These are phyloP conservation scores for Trichoderma guizhouense DNA, from an alignment of 2,329 filamentous ascomycete species.

Conservation along the genomic window DNA sequence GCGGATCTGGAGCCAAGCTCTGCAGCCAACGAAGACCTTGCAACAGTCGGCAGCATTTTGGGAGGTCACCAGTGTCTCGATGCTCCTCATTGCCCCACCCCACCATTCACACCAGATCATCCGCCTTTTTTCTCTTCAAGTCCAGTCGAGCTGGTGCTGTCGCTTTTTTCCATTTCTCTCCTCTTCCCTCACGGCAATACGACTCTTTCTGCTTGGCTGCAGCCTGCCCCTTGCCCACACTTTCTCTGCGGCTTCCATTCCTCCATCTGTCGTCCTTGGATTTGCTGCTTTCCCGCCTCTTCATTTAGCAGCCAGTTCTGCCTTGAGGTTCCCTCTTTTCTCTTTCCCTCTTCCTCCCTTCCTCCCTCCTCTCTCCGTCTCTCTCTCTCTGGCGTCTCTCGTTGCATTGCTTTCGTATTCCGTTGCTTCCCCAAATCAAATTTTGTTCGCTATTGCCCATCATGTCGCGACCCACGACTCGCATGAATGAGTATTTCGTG, in stretches of 20 bases:
- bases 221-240: conserved; percentile 11
- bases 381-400: conserved; percentile 22
- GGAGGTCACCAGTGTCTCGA: conserved; percentile 16
- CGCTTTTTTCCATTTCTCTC: background rate
- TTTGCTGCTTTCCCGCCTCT: conserved; percentile 2
- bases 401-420: conserved; percentile 19
- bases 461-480: conserved; percentile 33
- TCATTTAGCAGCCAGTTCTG: conserved; percentile 11
- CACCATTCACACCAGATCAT: conserved; percentile 17
- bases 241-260: conserved; percentile 1
- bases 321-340: conserved; percentile 4
- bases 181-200: conserved; percentile 2
- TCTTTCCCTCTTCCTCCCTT: background rate
- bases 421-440: conserved; percentile 4
- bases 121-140: conserved; percentile 13
- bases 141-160: conserved; percentile 2
- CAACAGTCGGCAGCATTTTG: conserved; percentile 12
- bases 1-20: conserved; percentile 13
- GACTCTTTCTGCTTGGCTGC: background rate
- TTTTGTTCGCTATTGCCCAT: conserved; percentile 12
- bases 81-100: conserved; percentile 17
- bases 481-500: conserved; percentile 77
- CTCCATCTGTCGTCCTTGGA: conserved; percentile 9
- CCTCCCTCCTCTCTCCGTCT: conserved; percentile 23
- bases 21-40: conserved; percentile 16